Conservation (phyloP, 2,329 filamentous ascomycete species). For the Magnaporthiopsis rhizophila region DNA sequence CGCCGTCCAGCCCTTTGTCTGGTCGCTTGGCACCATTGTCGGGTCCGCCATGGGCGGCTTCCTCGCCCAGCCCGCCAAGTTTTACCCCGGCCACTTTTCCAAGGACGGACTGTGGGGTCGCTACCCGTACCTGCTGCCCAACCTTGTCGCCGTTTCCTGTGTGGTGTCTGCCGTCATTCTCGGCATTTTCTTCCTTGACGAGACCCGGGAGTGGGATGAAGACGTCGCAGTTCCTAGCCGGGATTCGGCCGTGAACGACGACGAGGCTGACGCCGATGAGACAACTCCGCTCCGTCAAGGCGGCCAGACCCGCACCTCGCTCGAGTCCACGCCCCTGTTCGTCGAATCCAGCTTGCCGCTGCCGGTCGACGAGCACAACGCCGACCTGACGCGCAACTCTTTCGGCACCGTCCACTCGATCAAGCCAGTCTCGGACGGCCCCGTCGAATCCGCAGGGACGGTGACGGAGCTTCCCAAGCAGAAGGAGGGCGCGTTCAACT, state of each 20-base stretch:
- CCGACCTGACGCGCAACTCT: slow-evolving; percentile 1
- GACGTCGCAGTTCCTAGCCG: not conserved
- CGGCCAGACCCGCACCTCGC: not conserved
- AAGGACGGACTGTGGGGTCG: not conserved
- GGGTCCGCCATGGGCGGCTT: slow-evolving; percentile 68
- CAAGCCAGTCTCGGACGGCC: not conserved
- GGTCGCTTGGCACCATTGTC: slow-evolving; percentile 83
- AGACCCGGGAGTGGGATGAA: not conserved
- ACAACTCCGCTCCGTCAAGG: not conserved
- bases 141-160: slow-evolving; percentile 1
- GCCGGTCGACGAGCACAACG: slow-evolving; percentile 2
- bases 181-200: slow-evolving; percentile 3
- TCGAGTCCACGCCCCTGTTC: not conserved
- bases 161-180: slow-evolving; percentile 1
- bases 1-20: slow-evolving; percentile 61
- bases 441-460: too few relatives aligned
- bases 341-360: slow-evolving; percentile 6
- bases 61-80: slow-evolving; percentile 1
- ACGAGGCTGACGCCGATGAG: not conserved
- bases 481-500: slow-evolving; percentile 3
- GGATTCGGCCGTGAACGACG: not conserved
- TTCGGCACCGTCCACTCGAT: slow-evolving; percentile 5
- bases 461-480: not conserved
- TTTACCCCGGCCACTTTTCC: not conserved
- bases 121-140: slow-evolving; percentile 5